Evolutionary conservation across 1,284 basidiomycete species (phyloP).

Genomic region (Leucoagaricus sp.): DNA sequence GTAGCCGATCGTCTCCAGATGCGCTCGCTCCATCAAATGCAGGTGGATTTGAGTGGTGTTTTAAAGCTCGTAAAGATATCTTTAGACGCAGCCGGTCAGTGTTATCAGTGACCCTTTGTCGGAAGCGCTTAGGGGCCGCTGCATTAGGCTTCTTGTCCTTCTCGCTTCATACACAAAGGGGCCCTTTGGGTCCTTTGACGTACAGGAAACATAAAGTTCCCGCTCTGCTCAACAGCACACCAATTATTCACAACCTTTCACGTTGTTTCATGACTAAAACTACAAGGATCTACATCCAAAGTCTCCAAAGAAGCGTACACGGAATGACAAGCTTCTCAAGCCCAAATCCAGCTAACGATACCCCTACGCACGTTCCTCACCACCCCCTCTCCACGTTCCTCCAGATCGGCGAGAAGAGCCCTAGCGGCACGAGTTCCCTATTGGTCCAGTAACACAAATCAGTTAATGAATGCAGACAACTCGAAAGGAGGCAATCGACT

Average conservation of each 20-base stretch:
- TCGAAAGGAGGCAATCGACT: constrained; percentile 3
- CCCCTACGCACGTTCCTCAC: constrained; percentile 26
- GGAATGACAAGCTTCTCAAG: constrained; percentile 18
- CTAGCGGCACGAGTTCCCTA: constrained; percentile 37
- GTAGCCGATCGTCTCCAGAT: not conserved
- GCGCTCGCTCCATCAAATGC: not conserved
- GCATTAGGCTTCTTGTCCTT: not conserved
- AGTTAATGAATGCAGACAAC: not conserved
- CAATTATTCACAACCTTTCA: not conserved
- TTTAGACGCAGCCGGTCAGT: not conserved
- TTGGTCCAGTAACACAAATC: not conserved
- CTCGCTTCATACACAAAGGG: not conserved
- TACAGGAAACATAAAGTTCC: not conserved
- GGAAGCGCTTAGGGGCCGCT: not conserved
- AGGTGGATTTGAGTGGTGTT: not conserved
- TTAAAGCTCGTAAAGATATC: not conserved
- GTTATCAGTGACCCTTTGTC: not conserved
- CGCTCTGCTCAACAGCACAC: not conserved
- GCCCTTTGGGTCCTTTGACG: not conserved
- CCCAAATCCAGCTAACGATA: constrained; percentile 31
- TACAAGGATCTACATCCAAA: not conserved
- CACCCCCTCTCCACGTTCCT: constrained; percentile 24
- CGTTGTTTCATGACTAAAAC: constrained; percentile 1
- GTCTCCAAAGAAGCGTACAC: not conserved
- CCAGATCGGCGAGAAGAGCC: constrained; percentile 29